Evolutionary conservation across 768 basidiomycete species (phyloP).

Genomic region (Punctularia strigosozonata): DNA sequence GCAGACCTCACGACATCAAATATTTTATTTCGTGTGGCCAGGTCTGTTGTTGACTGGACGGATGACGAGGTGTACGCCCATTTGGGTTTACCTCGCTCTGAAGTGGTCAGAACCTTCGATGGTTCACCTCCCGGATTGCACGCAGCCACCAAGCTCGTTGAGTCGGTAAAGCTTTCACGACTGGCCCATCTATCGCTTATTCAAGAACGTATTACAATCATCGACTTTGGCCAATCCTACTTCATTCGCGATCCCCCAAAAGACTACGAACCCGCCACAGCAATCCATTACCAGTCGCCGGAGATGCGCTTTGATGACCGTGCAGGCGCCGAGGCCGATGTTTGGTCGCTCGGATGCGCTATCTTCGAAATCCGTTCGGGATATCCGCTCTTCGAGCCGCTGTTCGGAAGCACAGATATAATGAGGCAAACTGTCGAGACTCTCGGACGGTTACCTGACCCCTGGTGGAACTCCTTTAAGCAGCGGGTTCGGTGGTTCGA

Average conservation of each 20-base stretch:
- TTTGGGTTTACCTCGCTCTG: slow-evolving; percentile 22
- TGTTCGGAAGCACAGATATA: slow-evolving; percentile 20
- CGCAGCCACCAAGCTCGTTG: slow-evolving; percentile 18
- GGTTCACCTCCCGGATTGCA: slow-evolving; percentile 13
- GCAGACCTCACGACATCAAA: slow-evolving; percentile 30
- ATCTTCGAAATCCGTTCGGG: slow-evolving; percentile 33
- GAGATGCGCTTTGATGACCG: slow-evolving; percentile 23
- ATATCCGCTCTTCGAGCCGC: slow-evolving; percentile 26
- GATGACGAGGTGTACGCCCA: slow-evolving; percentile 20
- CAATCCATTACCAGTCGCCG: slow-evolving; percentile 22
- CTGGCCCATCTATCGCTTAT: slow-evolving; percentile 15
- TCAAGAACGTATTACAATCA: slow-evolving; percentile 20
- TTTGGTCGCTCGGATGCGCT: slow-evolving; percentile 30
- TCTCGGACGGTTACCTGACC: slow-evolving; percentile 27
- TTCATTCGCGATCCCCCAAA: slow-evolving; percentile 11
- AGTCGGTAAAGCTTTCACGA: slow-evolving; percentile 14
- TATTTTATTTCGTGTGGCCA: slow-evolving; percentile 20
- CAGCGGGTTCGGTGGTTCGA: slow-evolving; percentile 23
- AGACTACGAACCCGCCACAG: slow-evolving; percentile 19
- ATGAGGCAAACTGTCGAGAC: slow-evolving; percentile 23
- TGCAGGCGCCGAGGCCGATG: slow-evolving; percentile 18
- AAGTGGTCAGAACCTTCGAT: slow-evolving; percentile 16
- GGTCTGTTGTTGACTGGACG: slow-evolving; percentile 18
- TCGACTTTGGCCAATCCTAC: slow-evolving; percentile 29
- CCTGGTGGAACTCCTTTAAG: slow-evolving; percentile 27